phyloP scores from a whole-genome alignment of 768 basidiomycete genomes.

The Ramaria rubella region DNA sequence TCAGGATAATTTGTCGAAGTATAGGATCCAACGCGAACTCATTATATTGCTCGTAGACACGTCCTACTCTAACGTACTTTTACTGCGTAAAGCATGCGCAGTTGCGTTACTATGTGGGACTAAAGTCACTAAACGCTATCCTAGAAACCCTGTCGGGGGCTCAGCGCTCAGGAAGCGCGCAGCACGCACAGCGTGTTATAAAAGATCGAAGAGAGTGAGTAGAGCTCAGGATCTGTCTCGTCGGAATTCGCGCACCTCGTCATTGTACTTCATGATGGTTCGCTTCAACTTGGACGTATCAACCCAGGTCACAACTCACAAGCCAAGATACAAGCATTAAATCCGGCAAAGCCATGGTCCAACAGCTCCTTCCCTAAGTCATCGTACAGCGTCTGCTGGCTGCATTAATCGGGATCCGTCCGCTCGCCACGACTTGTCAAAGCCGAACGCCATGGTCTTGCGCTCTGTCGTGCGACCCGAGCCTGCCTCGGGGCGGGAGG shows the following conservation, averaged over 20 bases:
- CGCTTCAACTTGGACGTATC: conserved; percentile 96
- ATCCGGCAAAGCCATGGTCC: conserved; percentile 93
- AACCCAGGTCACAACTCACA: conserved; percentile 99
- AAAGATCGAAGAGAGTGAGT: conserved; percentile 57
- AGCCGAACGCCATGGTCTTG: conserved; percentile 85
- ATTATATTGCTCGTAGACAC: too few relatives aligned
- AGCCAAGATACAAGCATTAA: conserved; percentile 98
- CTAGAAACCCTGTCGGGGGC: too few relatives aligned
- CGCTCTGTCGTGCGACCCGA: conserved; percentile 78
- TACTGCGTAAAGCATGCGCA: too few relatives aligned
- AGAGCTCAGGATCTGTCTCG: not conserved
- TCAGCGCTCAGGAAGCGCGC: too few relatives aligned
- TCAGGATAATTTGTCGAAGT: not conserved
- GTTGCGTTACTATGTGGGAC: too few relatives aligned
- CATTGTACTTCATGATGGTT: conserved; percentile 93
- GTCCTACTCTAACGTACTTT: too few relatives aligned
- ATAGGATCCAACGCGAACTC: too few relatives aligned
- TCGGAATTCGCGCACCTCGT: conserved; percentile 56
- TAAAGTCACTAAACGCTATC: too few relatives aligned
- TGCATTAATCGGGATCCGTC: conserved; percentile 87
- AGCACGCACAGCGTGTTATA: conserved; percentile 49
- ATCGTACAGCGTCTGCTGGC: conserved; percentile 89
- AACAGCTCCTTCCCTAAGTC: conserved; percentile 91
- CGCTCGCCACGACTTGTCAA: conserved; percentile 93
- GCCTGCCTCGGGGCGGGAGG: conserved; percentile 66